Base-by-base conservation (phyloP, 768 basidiomycete genomes). In the Dentipellis sp. region DNA sequence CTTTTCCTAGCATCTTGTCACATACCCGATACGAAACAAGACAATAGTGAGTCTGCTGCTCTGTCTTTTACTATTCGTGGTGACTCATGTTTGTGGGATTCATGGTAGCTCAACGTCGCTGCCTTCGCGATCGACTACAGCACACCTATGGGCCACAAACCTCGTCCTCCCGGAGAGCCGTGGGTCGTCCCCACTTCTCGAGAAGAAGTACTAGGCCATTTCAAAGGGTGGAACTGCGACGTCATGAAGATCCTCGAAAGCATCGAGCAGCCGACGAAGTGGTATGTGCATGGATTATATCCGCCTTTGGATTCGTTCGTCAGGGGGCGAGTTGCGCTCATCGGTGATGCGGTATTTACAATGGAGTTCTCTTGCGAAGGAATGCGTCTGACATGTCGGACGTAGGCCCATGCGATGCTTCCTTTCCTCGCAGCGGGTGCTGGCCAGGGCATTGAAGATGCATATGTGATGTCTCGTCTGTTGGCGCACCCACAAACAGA, bases 391-490 rank as follows among this genome's bases (percentile, higher is more conserved):
- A 42, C 9, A 14, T 53, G 45, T 40, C 42, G 11, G n/a, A 39
- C 17, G 40, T 16, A 60, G 55, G 81, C 81, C 9, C 82, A 83
- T 60, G 79, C 69, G 0, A 82, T 82, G 81, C 61, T 75, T 35
- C 81, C 83, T 0, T 80, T 82, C 64, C 67, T 83, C 10, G 81
- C 80, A 2, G 74, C 79, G 0, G 81, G 82, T 1, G 78, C 77
- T 8, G 78, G 81, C 10, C 81, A 83, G 67, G 81, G 79, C 1
- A 72, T 83, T 29, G 82, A 83, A 62, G 82, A 83, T 58, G 76
- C 74, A 0, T 73, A 74, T 47, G 63, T 77, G 4, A 66, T 83
- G 4, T 74, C 71, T 42, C 68, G 71, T 10, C 66, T 83, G 11
- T 73, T 83, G 14, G 62, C 64, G 5, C 75, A 77, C 57, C 71